These are phyloP conservation scores for Pichia nakasei DNA, from an alignment of 805 yeast species.

Conservation along the genomic window DNA sequence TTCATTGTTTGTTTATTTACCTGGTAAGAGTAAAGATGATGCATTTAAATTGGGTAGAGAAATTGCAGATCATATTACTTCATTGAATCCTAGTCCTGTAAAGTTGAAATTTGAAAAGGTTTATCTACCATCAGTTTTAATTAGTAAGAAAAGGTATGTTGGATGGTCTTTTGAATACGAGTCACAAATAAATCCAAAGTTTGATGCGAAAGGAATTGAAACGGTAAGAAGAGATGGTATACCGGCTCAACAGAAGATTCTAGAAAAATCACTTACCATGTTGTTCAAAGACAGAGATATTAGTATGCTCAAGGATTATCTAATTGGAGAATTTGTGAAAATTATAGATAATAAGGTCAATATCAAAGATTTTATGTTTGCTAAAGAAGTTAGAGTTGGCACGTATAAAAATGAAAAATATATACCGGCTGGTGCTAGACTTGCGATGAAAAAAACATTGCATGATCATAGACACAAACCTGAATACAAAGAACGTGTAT, in stretches of 20 bases:
- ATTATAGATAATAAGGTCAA: conserved; percentile 55
- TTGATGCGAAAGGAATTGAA: conserved; percentile 96
- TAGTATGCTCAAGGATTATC: conserved; percentile 58
- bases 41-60: conserved; percentile 71
- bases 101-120: conserved; percentile 86
- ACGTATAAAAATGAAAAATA: conserved; percentile 62
- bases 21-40: conserved; percentile 67
- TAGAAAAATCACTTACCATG: conserved; percentile 57
- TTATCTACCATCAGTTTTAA: conserved; percentile 73
- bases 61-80: conserved; percentile 58
- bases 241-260: conserved; percentile 80
- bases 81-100: conserved; percentile 69
- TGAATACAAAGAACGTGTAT: conserved; percentile 81
- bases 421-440: conserved; percentile 87
- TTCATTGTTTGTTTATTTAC: conserved; percentile 82
- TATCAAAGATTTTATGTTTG: conserved; percentile 81
- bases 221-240: conserved; percentile 92
- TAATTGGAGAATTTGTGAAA: conserved; percentile 56
- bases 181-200: conserved; percentile 47
- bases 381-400: conserved; percentile 82
- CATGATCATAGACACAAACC: conserved; percentile 71
- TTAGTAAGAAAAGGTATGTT: conserved; percentile 86
- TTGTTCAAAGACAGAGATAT: conserved; percentile 69
- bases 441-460: conserved; percentile 55
- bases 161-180: conserved; percentile 69